Evolutionary conservation across 2,329 filamentous ascomycete genomes (phyloP).

Genomic region (Trichoderma sp.): DNA sequence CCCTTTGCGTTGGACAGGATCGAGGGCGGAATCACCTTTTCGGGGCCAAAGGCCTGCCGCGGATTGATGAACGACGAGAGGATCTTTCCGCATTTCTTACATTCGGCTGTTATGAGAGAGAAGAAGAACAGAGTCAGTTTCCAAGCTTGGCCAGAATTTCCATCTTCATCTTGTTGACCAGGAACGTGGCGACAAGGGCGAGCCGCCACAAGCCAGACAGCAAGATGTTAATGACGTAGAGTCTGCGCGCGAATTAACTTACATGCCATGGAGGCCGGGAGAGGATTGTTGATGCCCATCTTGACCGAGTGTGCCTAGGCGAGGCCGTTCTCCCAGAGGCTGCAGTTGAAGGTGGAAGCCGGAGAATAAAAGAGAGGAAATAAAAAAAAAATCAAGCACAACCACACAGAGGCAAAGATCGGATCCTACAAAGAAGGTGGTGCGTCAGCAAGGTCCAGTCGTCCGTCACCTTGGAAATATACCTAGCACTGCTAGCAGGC

Average conservation of each 20-base stretch:
- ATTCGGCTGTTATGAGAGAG: slow-evolving; percentile 68
- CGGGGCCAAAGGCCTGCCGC: slow-evolving; percentile 86
- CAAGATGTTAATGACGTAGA: slow-evolving; percentile 6
- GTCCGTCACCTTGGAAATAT: not conserved
- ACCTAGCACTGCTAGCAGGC: not conserved
- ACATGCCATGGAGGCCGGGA: slow-evolving; percentile 67
- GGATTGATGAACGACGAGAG: slow-evolving; percentile 93
- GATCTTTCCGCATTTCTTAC: slow-evolving; percentile 95
- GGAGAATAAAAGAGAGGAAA: not conserved
- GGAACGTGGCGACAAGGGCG: slow-evolving; percentile 12
- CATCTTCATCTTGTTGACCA: not conserved
- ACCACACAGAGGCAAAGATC: not conserved
- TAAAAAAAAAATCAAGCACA: not conserved
- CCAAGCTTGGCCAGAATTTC: no score
- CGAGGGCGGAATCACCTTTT: slow-evolving; percentile 92
- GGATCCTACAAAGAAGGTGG: slow-evolving; percentile 3
- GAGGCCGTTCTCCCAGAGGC: slow-evolving; percentile 1
- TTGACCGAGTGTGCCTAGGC: slow-evolving; percentile 6
- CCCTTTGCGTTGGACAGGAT: slow-evolving; percentile 91
- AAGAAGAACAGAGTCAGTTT: slow-evolving; percentile 11
- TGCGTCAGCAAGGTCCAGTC: slow-evolving; percentile 11
- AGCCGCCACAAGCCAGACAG: slow-evolving; percentile 2
- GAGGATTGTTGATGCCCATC: slow-evolving; percentile 61
- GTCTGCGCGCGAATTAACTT: slow-evolving; percentile 38
- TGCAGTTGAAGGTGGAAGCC: not conserved